Evolutionary conservation across 306 rosid species (phyloP), one percentile per base, ranked within the genome.

Genomic region (Sesbania bispinosa): DNA sequence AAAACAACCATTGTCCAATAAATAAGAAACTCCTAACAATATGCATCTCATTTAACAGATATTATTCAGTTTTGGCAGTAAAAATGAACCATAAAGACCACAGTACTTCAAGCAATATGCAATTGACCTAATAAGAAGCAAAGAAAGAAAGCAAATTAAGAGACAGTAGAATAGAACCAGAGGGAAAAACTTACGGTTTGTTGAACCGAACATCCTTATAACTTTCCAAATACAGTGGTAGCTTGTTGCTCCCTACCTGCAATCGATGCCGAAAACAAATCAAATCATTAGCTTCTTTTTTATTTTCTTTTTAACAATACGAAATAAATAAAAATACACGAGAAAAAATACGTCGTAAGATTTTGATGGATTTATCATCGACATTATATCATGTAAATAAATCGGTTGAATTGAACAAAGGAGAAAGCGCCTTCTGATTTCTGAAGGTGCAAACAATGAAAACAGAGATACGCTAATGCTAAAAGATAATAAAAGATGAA

Each of bases 161-260:
- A 2, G 0, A 7, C 4, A 66, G 14, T 33, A 26, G 9, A 69
- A 33, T 21, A 51, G 26, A 30, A 46, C n/a, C 6, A 13, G 3
- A 23, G 26, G 29, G 16, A 1, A 51, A 73, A 19, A 81, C 98
- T 90, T 70, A 93, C 98, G 90, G 85, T 75, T 89, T 57, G 90
- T 60, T 62, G 96, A 85, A 70, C 93, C 89, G 59, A 90, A 90
- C 96, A 93, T 93, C 73, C 26, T 84, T 62, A 20, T 29, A 63
- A 41, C 62, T 41, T 55, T 51, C 15, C 66, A 64, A 74, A 78
- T 2, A 42, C 51, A 46, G 42, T 43, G 58, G 11, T 9, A 26
- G 20, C 60, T 55, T 68, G 63, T 13, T 47, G 52, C 52, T 36
- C 42, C 63, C 48, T 9, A 69, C 26, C 81, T 74, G 80, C 62